These are phyloP conservation scores for Lomentospora prolificans DNA, from an alignment of 2,329 filamentous ascomycete species.

Conservation along the genomic window DNA sequence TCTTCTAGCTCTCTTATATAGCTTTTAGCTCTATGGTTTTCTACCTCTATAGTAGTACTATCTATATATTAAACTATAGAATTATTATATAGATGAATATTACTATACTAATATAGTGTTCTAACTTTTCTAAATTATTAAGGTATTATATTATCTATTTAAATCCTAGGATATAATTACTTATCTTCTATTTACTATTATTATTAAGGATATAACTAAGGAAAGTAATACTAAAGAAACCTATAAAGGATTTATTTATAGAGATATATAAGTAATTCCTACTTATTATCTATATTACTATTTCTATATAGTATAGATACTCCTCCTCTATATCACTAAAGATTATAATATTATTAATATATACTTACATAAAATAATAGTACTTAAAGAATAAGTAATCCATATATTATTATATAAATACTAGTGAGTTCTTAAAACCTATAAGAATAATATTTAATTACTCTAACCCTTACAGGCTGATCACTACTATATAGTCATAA, in stretches of 20 bases:
- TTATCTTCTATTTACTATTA: neutral
- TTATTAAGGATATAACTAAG: neutral
- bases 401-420: conserved; percentile 10
- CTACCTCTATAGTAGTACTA: neutral
- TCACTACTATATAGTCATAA: neutral
- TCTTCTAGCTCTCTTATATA: neutral
- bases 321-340: neutral
- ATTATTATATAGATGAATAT: neutral
- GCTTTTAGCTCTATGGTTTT: neutral
- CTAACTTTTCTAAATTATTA: neutral
- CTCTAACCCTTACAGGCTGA: neutral
- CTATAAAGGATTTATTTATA: neutral
- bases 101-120: conserved; percentile 6
- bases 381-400: conserved; percentile 7
- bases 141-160: neutral
- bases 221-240: neutral
- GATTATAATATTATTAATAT: conserved; percentile 1
- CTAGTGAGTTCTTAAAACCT: conserved; percentile 6
- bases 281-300: neutral
- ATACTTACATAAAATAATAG: conserved; percentile 7
- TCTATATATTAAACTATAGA: conserved; percentile 4
- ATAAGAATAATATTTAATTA: conserved; percentile 4
- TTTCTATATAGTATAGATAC: neutral
- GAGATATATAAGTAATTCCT: neutral
- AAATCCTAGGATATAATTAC: conserved; percentile 4